These are phyloP conservation scores for Citrus maxima DNA, from an alignment of 345 rosid genomes.

Conservation along the genomic window DNA sequence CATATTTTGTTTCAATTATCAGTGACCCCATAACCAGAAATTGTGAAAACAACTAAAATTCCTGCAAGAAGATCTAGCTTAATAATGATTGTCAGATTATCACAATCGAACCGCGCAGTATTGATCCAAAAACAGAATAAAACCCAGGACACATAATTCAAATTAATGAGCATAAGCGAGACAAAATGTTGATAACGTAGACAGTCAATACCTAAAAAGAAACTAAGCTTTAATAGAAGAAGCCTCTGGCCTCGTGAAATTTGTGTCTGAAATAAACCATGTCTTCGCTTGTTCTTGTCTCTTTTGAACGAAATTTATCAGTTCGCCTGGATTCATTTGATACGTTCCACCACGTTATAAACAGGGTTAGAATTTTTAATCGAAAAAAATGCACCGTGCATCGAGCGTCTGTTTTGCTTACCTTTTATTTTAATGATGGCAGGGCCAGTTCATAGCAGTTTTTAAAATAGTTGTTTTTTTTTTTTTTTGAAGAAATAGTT, in stretches of 20 bases:
- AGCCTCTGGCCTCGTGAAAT: background rate
- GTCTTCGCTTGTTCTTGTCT: background rate
- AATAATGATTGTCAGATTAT: background rate
- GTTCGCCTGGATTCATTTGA: no score
- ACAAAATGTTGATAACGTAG: background rate
- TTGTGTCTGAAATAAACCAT: background rate
- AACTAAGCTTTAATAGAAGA: background rate
- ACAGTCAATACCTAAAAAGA: background rate
- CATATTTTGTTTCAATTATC: background rate
- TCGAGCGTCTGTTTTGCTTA: no score
- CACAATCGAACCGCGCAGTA: background rate
- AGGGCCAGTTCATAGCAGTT: no score
- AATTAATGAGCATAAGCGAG: background rate
- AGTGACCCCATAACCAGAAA: background rate
- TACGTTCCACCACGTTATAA: no score
- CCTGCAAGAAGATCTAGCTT: background rate
- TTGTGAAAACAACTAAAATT: conserved; percentile 1
- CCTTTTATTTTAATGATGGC: no score
- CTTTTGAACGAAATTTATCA: background rate
- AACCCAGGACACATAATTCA: background rate
- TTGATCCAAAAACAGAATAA: background rate
- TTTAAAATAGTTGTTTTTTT: no score
- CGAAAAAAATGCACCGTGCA: no score
- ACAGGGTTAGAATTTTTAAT: no score
- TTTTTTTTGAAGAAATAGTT: no score